Evolutionary conservation across 2,329 filamentous ascomycete species (phyloP), one percentile per base, ranked within the genome.

Genomic region (Stagonosporopsis vannaccii): DNA sequence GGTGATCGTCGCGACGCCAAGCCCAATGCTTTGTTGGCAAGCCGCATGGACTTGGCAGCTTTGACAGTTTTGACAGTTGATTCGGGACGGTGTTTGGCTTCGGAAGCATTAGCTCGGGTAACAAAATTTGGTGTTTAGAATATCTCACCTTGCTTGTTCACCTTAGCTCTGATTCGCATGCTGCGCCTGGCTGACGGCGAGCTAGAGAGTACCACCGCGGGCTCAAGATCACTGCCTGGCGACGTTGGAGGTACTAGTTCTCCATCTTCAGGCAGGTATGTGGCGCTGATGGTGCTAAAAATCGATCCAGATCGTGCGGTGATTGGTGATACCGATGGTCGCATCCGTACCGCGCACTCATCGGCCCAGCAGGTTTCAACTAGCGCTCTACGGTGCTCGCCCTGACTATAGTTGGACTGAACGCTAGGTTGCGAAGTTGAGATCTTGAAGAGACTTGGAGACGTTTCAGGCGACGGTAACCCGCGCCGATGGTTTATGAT

Each of bases 401-500:
- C 5, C 12, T 26, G 9, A n/a, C 13, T 13, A 12, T 42, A 15
- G 9, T 19, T 2, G 12, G 7, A 12, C 0, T 7, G 3, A 22
- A 8, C n/a, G 7, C 4, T 12, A 17, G 28, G 8, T 2, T 28
- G 35, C 6, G 17, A 2, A 1, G 3, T 8, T 1, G 6, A 6
- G 7, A 2, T 2, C 11, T 8, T 7, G 13, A 6, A 1, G 0
- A 3, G 4, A 32, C 41, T 17, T 5, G 35, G 28, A 1, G 57
- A 55, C 1, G 59, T 66, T 1, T 54, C 17, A 0, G 63, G 63
- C 0, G 63, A 66, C 0, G 39, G 53, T 2, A 66, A 15, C 0
- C 61, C 61, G 13, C 61, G 53, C 52, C 55, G 62, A 13, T 41
- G 30, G 4, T 19, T 8, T 11, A 20, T n/a, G 1, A 23, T 8